phyloP scores from a whole-genome alignment of 129 eudicot genomes.

The Calendula officinalis region DNA sequence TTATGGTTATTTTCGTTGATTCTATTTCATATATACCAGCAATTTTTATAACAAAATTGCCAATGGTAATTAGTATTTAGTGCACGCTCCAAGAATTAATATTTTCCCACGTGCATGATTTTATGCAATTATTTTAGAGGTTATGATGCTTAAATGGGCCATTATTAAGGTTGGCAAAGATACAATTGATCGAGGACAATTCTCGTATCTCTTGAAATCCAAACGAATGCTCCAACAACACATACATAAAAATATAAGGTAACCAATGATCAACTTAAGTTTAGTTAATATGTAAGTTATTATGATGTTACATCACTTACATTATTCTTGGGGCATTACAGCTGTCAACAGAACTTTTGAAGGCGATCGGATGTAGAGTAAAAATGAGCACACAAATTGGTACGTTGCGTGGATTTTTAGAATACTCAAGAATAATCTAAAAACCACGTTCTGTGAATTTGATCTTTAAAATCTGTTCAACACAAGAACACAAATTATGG shows the following conservation, averaged over 20 bases:
- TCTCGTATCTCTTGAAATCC: not conserved
- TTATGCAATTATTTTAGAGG: not conserved
- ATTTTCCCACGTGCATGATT: not conserved
- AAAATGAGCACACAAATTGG: not conserved
- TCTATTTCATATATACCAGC: not conserved
- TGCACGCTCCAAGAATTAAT: not conserved
- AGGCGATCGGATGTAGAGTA: not conserved
- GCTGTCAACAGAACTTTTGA: not conserved
- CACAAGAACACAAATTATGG: no score
- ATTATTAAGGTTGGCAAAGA: slow-evolving; percentile 1
- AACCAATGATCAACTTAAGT: not conserved
- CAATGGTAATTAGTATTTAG: no score
- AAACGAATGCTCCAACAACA: not conserved
- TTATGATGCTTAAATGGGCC: not conserved
- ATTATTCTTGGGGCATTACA: not conserved
- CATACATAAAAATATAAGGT: not conserved
- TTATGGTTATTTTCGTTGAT: not conserved
- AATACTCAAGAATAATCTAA: no score
- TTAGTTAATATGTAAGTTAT: not conserved
- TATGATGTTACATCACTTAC: not conserved
- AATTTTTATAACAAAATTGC: no score
- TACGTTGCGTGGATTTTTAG: no score
- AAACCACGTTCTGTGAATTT: no score
- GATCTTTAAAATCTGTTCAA: no score
- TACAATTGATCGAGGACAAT: slow-evolving; percentile 1